phyloP scores from a whole-genome alignment of 2,329 filamentous ascomycete species.

The Fusarium oxysporum region DNA sequence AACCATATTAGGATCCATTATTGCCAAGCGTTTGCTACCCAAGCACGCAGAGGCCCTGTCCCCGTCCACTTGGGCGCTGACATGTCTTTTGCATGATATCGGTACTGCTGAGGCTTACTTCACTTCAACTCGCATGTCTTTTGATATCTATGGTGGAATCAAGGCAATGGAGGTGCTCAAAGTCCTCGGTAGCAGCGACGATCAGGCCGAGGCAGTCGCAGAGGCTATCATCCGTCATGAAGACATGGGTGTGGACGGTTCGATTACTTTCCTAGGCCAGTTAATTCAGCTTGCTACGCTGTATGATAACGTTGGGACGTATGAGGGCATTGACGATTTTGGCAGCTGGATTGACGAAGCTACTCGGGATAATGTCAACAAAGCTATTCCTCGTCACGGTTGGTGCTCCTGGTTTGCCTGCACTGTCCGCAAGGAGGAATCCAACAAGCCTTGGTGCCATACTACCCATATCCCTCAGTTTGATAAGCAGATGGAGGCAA shows the following conservation, averaged over 20 bases:
- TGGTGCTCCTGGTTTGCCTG: slow-evolving; percentile 75
- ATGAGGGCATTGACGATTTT: slow-evolving; percentile 59
- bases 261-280: slow-evolving; percentile 6
- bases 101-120: slow-evolving; percentile 7
- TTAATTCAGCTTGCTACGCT: slow-evolving; percentile 12
- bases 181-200: not conserved
- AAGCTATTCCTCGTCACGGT: slow-evolving; percentile 65
- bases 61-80: slow-evolving; percentile 64
- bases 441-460: slow-evolving; percentile 77
- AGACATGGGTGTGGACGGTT: slow-evolving; percentile 7
- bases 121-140: slow-evolving; percentile 8
- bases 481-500: slow-evolving; percentile 64
- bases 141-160: slow-evolving; percentile 11
- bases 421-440: slow-evolving; percentile 70
- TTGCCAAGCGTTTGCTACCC: slow-evolving; percentile 59
- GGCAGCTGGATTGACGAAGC: slow-evolving; percentile 56
- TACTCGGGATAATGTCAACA: slow-evolving; percentile 59
- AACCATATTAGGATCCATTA: slow-evolving; percentile 51
- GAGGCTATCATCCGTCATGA: slow-evolving; percentile 15
- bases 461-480: slow-evolving; percentile 71
- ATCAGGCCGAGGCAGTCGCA: slow-evolving; percentile 10
- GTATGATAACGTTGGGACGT: slow-evolving; percentile 73
- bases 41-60: slow-evolving; percentile 52
- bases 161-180: slow-evolving; percentile 8
- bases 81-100: slow-evolving; percentile 77